Base-by-base conservation (phyloP, 805 yeast genomes). In the Tetrapisispora phaffii region DNA sequence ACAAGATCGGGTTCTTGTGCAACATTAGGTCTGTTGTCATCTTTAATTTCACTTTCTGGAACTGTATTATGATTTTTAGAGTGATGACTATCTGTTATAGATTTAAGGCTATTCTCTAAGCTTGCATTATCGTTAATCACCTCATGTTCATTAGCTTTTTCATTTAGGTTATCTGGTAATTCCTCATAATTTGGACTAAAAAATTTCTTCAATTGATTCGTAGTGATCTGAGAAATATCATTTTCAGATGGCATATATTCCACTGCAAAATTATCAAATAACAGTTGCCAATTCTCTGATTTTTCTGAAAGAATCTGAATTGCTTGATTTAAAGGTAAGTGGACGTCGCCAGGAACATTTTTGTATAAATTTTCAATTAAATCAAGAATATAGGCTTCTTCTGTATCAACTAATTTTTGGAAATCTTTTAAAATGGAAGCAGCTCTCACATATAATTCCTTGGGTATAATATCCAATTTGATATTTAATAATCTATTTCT, bases 151-250 rank as follows among this genome's bases (percentile, higher is more conserved):
- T 28, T 28, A 10, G 10, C n/a, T 10, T 10, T 28, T 28, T 28
- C 31, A 12, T 12, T 12, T 3, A n/a, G 10, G 12, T n/a, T 24
- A 26, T 38, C 24, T 12, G 12, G 7, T 22, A 23, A 16, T n/a
- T n/a, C 19, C 10, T 39, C 33, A 16, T 16, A 24, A 19, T 35
- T 31, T 12, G 44, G 37, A 13, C 20, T 24, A 16, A 90, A 80
- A 41, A 89, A 71, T 52, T 81, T 83, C 48, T 80, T 78, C 55
- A 90, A 68, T 58, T 90, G 97, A 54, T 82, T 81, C 4, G 95
- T 84, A 1, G 98, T 89, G 37, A 93, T 85, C 50, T 86, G 73
- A 5, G 95, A 80, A 52, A 93, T 85, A 71, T 93, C 98, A 56
- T 82, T 85, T 61, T 93, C 97, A 8, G 95, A 79, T 1, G 97